Evolutionary conservation across 352 stramenopile genomes (phyloP).

Genomic region (Pythium aristosporum): DNA sequence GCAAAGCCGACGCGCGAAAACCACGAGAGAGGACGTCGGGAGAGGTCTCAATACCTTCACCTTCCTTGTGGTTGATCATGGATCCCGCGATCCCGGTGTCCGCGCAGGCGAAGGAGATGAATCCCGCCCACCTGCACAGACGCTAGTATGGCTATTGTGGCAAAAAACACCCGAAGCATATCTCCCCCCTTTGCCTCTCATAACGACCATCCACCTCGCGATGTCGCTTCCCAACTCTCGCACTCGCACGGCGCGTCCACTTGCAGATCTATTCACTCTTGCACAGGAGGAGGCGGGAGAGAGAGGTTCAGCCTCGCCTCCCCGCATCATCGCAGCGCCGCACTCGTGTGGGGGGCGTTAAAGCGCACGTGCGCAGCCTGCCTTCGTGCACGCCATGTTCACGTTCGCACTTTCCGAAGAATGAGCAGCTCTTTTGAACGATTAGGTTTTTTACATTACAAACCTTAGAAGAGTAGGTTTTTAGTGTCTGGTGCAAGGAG

Average conservation of each 20-base stretch:
- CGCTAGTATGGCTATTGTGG: slow-evolving; percentile 43
- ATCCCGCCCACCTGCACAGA: slow-evolving; percentile 3
- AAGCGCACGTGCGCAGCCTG: not conserved
- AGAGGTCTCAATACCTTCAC: slow-evolving; percentile 59
- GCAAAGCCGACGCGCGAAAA: not conserved
- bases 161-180: not conserved
- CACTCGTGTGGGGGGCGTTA: not conserved
- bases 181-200: not conserved
- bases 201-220: not conserved
- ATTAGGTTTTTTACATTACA: slow-evolving; percentile 11
- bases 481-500: slow-evolving; percentile 13
- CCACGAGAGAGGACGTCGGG: not conserved
- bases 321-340: not conserved
- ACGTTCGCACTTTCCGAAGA: too few species aligned
- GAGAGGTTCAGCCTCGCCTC: not conserved
- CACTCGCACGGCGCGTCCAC: slow-evolving; percentile 1
- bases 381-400: slow-evolving; percentile 20
- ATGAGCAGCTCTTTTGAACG: not conserved
- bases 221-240: slow-evolving; percentile 21
- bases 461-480: slow-evolving; percentile 9
- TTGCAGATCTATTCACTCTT: slow-evolving; percentile 20
- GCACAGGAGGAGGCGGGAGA: slow-evolving; percentile 18
- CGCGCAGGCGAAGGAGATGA: slow-evolving; percentile 3
- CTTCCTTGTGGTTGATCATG: slow-evolving; percentile 78
- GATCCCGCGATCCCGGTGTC: slow-evolving; percentile 79